Conservation (phyloP, 352 stramenopile genomes). For the Phytopythium chamaehyphon region DNA sequence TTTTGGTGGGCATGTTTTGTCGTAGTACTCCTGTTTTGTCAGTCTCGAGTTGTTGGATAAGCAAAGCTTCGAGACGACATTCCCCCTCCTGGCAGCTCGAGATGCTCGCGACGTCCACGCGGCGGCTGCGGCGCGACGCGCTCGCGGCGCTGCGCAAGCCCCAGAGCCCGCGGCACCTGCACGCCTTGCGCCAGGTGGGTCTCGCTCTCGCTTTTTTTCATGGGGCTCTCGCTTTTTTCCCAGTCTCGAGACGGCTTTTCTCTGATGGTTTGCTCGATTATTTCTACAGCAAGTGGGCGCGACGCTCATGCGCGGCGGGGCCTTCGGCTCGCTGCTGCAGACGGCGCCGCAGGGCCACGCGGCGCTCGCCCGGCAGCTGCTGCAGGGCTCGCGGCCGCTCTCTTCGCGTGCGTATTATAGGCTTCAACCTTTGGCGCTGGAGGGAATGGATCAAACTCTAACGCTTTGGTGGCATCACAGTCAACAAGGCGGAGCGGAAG, state of each 20-base stretch:
- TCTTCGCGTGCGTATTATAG: constrained; percentile 43
- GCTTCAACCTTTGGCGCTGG: background rate
- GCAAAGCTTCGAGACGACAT: background rate
- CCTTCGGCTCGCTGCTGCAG: constrained; percentile 23
- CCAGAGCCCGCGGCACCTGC: constrained; percentile 48
- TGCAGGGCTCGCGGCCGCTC: constrained; percentile 52
- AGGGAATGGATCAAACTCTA: background rate
- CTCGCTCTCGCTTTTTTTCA: background rate
- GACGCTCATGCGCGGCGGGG: constrained; percentile 52
- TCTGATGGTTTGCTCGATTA: no score
- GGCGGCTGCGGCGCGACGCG: constrained; percentile 59
- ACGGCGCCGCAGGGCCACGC: constrained; percentile 24
- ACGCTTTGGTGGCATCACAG: constrained; percentile 14
- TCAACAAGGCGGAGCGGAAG: constrained; percentile 34
- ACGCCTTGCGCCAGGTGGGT: constrained; percentile 69
- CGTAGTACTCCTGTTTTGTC: no score
- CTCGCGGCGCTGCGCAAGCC: constrained; percentile 49
- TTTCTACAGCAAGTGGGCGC: constrained; percentile 69
- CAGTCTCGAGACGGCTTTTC: background rate
- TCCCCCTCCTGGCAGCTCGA: background rate
- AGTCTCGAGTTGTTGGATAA: no score
- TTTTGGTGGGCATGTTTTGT: no score
- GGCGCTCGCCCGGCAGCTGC: constrained; percentile 32
- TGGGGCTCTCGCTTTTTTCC: background rate
- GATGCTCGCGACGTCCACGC: constrained; percentile 49